A percentile compares a stretch with the other conserved stretches of the same genome.
phyloP scores from a whole-genome alignment of 2,329 filamentous ascomycete genomes.

The Remersonia thermophila region DNA sequence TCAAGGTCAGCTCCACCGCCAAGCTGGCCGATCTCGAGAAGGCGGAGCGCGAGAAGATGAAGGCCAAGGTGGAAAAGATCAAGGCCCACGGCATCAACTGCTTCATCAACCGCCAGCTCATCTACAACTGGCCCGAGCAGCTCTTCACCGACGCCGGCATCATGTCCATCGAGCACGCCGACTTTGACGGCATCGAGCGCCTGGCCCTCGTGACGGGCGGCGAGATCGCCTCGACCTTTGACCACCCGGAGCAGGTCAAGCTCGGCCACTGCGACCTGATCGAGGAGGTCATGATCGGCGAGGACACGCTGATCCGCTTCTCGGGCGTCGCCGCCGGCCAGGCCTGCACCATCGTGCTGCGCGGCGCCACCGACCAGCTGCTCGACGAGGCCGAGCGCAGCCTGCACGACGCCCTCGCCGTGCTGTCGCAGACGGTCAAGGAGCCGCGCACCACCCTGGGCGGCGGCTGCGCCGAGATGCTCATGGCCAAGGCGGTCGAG shows the following conservation, averaged over 20 bases:
- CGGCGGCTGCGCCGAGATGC: conserved; percentile 94
- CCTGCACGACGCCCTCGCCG: conserved; percentile 88
- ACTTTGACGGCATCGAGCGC: conserved; percentile 96
- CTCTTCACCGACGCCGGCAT: conserved; percentile 96
- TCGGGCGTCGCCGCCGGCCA: conserved; percentile 88
- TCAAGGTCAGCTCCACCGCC: conserved; percentile 92
- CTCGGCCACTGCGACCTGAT: conserved; percentile 90
- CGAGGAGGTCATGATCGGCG: conserved; percentile 95
- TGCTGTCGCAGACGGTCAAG: conserved; percentile 90
- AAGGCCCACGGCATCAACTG: conserved; percentile 99
- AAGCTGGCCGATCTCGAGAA: conserved; percentile 98
- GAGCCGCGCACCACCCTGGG: conserved; percentile 90
- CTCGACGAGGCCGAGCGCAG: conserved; percentile 94
- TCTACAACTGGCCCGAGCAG: conserved; percentile 99
- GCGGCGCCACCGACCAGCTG: conserved; percentile 91
- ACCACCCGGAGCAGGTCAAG: conserved; percentile 95
- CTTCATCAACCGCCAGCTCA: conserved; percentile 98
- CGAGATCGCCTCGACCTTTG: conserved; percentile 95
- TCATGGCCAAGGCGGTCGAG: conserved; percentile 97
- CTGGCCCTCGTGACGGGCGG: conserved; percentile 90
- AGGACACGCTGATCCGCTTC: conserved; percentile 95
- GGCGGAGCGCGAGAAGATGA: conserved; percentile 99
- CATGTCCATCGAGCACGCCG: conserved; percentile 96
- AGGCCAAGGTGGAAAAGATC: conserved; percentile 96
- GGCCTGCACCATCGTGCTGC: conserved; percentile 92